Percentiles rank a stretch among this genome's conserved stretches.
These are phyloP conservation scores for Metschnikowia borealis DNA, from an alignment of 805 yeast genomes.

Conservation along the genomic window DNA sequence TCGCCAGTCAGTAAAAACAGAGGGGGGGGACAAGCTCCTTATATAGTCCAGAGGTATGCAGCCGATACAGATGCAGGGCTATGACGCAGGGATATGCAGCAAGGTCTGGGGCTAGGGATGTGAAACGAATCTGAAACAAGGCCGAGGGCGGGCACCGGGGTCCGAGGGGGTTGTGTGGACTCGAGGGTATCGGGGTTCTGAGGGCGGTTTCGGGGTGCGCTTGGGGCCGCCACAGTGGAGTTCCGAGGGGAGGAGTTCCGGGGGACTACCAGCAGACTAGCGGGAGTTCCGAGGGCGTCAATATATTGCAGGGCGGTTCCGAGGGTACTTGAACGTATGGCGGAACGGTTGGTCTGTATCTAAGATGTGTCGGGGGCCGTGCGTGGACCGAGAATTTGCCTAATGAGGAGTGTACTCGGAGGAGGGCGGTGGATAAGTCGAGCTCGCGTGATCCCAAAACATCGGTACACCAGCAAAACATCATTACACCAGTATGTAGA, in stretches of 20 bases:
- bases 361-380: background rate
- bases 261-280: background rate
- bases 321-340: background rate
- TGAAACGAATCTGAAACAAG: background rate
- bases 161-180: background rate
- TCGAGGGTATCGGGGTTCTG: background rate
- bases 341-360: background rate
- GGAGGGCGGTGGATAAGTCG: background rate
- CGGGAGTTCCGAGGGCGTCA: background rate
- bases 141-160: background rate
- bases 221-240: too few relatives aligned
- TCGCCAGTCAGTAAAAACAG: background rate
- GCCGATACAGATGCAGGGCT: background rate
- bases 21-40: background rate
- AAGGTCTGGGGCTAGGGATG: background rate
- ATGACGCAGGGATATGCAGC: background rate
- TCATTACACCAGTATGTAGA: too few relatives aligned
- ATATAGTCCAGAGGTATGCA: background rate
- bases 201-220: background rate
- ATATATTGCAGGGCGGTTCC: background rate
- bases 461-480: background rate
- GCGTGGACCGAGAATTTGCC: conserved; percentile 2
- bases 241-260: background rate
- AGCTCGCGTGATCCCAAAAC: background rate
- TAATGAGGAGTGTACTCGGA: conserved; percentile 2